These are phyloP conservation scores for Exobasidium cylindrosporum DNA, from an alignment of 1,284 basidiomycete genomes.

Conservation along the genomic window DNA sequence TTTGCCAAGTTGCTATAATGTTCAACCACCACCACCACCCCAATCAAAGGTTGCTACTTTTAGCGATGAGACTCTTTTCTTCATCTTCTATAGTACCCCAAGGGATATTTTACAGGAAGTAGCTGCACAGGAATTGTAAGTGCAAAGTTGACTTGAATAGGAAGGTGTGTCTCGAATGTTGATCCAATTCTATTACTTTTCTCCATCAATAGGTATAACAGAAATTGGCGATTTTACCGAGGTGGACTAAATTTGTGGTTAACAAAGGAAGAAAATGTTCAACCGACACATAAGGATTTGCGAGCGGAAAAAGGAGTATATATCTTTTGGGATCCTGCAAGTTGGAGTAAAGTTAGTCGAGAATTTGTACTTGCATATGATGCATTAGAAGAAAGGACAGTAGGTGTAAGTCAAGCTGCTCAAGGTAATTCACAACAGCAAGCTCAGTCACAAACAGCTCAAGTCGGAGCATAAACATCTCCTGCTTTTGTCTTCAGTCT, in stretches of 20 bases:
- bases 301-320: slow-evolving; percentile 85
- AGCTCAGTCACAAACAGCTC: background rate
- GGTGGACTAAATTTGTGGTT: slow-evolving; percentile 86
- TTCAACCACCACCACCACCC: slow-evolving; percentile 83
- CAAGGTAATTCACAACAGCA: background rate
- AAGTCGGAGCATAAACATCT: background rate
- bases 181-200: background rate
- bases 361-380: slow-evolving; percentile 82
- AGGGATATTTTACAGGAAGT: slow-evolving; percentile 90
- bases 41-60: slow-evolving; percentile 83
- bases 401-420: background rate
- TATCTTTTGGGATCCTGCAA: slow-evolving; percentile 86
- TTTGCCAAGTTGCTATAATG: slow-evolving; percentile 88
- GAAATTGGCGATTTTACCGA: slow-evolving; percentile 98
- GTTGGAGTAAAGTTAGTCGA: slow-evolving; percentile 75
- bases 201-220: slow-evolving; percentile 68
- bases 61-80: slow-evolving; percentile 95
- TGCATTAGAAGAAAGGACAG: slow-evolving; percentile 76
- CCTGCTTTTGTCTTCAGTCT: too few relatives aligned
- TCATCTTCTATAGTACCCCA: slow-evolving; percentile 96
- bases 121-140: slow-evolving; percentile 89
- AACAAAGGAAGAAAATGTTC: slow-evolving; percentile 82
- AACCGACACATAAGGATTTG: slow-evolving; percentile 79
- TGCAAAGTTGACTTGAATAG: slow-evolving; percentile 35
- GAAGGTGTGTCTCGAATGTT: background rate